Evolutionary conservation across 1,284 basidiomycete genomes (phyloP), one percentile per base, ranked within the genome.

Genomic region (Mycocalia duriaeana): DNA sequence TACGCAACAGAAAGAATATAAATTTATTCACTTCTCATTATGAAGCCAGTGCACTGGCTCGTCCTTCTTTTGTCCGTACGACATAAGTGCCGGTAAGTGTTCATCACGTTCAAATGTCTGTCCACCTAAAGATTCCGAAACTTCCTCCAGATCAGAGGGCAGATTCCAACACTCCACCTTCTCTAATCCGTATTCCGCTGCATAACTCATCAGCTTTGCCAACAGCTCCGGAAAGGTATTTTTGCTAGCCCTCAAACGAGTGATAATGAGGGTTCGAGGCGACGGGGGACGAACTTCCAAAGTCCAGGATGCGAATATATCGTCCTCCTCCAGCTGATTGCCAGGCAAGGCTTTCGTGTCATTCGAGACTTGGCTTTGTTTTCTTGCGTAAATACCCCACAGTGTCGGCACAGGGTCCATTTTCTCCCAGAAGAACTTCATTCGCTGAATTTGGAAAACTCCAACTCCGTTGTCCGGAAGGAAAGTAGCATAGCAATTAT

Each of bases 131-230:
- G 53, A 50, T 18, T 54, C 45, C 4, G 69, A 72, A 24, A 62
- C 49, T 2, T 54, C 50, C 40, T 64, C 51, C 25, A 82, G 56
- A 18, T 67, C 54, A 11, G 56, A 50, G 0, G 65, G 61, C 24
- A 81, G 48, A 57, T 77, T 77, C 80, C 82, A 85, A 1, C 75
- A 61, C 53, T 84, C 81, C 20, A 85, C 60, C 42, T 57, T 65
- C 37, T 67, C 59, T 26, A 78, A 61, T 6, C 66, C 65, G 45
- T 70, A 53, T 46, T 67, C 56, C 45, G 54, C 59, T 19, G 77
- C 78, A 16, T 63, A 65, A 24, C 60, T 58, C 42, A 69, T 54
- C 2, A 81, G 55, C 35, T 59, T 61, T 7, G 50, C 50, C 19
- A 83, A 50, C 23, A 85, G 55, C 0, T 44, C 50, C 4, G 60